Evolutionary conservation across 2,329 filamentous ascomycete species (phyloP).

Genomic region (Aureobasidium namibiae): DNA sequence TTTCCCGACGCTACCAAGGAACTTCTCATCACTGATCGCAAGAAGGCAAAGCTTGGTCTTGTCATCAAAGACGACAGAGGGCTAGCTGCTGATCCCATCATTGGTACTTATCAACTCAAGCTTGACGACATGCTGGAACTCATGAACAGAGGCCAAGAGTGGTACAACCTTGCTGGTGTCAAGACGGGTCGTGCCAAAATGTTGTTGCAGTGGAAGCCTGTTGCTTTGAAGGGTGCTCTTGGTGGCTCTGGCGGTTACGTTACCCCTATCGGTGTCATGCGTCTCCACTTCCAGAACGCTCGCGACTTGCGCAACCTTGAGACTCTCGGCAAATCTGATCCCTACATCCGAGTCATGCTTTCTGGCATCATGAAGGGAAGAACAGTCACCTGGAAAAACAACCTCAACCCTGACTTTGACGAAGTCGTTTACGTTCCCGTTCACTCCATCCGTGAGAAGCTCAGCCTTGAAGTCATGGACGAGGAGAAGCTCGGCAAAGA

Average conservation of each 20-base stretch:
- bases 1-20: constrained; percentile 92
- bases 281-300: constrained; percentile 82
- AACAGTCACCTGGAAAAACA: constrained; percentile 93
- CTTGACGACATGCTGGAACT: constrained; percentile 86
- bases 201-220: constrained; percentile 89
- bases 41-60: constrained; percentile 79
- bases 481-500: constrained; percentile 88
- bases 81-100: constrained; percentile 67
- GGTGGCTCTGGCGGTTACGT: constrained; percentile 81
- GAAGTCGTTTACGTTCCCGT: constrained; percentile 92
- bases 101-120: constrained; percentile 93
- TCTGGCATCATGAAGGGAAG: constrained; percentile 85
- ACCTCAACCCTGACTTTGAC: constrained; percentile 90
- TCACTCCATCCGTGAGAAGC: constrained; percentile 72
- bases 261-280: constrained; percentile 89
- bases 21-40: constrained; percentile 87
- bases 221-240: constrained; percentile 70
- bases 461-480: constrained; percentile 93
- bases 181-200: constrained; percentile 84
- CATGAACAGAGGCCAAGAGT: constrained; percentile 88
- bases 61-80: constrained; percentile 95
- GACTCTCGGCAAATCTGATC: constrained; percentile 92
- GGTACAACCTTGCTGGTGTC: constrained; percentile 80
- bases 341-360: constrained; percentile 79
- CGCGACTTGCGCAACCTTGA: constrained; percentile 83